phyloP scores from a whole-genome alignment of 805 yeast species.

The Diddensiella santjacobensis region DNA sequence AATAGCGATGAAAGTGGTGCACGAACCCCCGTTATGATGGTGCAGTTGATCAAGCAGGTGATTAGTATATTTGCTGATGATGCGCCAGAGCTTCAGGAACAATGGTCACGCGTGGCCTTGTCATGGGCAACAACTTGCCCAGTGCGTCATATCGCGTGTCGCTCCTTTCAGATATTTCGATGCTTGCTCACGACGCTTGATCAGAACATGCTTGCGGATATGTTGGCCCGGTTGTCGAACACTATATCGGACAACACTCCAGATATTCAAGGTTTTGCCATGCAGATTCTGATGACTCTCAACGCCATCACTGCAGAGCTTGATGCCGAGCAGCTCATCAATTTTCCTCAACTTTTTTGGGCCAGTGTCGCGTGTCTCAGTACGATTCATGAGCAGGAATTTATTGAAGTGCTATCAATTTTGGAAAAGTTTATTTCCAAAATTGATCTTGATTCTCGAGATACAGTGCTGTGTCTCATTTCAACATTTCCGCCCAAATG shows the following conservation, averaged over 20 bases:
- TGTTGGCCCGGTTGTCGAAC: constrained; percentile 88
- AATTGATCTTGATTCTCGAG: constrained; percentile 80
- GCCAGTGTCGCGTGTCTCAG: constrained; percentile 85
- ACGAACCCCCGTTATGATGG: constrained; percentile 84
- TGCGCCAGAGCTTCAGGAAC: constrained; percentile 54
- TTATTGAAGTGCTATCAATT: constrained; percentile 79
- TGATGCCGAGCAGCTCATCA: constrained; percentile 70
- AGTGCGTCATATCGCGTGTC: constrained; percentile 92
- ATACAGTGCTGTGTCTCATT: constrained; percentile 75
- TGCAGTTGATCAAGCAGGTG: constrained; percentile 59
- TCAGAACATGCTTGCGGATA: constrained; percentile 83
- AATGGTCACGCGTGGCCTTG: constrained; percentile 81
- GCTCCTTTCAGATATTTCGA: constrained; percentile 91
- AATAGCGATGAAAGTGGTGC: constrained; percentile 74
- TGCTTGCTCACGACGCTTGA: constrained; percentile 78
- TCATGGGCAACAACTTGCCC: constrained; percentile 98
- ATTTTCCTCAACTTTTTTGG: constrained; percentile 95
- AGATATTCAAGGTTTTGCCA: constrained; percentile 93
- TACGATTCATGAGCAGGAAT: constrained; percentile 90
- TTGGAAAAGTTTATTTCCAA: constrained; percentile 79
- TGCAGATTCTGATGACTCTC: constrained; percentile 95
- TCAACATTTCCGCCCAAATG: constrained; percentile 90
- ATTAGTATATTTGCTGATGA: constrained; percentile 48
- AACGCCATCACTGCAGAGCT: constrained; percentile 88
- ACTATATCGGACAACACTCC: constrained; percentile 85